A percentile compares a stretch with the other conserved stretches of the same genome.
Evolutionary conservation across 73 alveolate genomes (phyloP).

Genomic region (Paramecium biaurelia): DNA sequence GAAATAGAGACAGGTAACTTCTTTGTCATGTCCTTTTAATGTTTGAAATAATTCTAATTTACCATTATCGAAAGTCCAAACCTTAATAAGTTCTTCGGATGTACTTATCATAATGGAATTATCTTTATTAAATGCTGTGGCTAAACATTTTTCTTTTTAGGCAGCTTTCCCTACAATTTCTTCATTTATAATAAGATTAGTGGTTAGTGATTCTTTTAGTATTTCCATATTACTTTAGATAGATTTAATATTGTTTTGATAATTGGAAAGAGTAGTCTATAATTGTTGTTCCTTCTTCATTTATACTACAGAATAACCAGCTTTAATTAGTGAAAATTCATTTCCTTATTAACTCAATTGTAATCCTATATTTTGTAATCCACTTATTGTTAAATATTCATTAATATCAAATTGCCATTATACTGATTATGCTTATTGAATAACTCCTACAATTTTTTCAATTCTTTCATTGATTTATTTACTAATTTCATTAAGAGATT

Average conservation of each 20-base stretch:
- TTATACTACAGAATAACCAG: constrained; percentile 1
- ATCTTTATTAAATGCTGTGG: constrained; percentile 8
- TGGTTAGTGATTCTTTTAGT: not conserved
- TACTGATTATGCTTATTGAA: not conserved
- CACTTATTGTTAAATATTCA: not conserved
- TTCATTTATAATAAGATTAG: not conserved
- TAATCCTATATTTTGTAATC: not conserved
- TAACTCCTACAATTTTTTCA: not conserved
- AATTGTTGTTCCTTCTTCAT: not conserved
- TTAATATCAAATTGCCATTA: not conserved
- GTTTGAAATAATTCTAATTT: not conserved
- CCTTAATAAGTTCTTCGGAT: not conserved
- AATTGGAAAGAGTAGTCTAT: not conserved
- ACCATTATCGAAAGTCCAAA: not conserved
- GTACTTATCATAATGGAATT: not conserved
- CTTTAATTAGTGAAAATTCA: not conserved
- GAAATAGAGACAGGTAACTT: not conserved
- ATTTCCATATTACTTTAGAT: not conserved
- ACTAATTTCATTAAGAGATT: constrained; percentile 13
- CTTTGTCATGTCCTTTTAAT: constrained; percentile 1
- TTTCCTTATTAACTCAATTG: not conserved
- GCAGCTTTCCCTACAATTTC: not conserved
- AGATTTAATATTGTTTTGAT: not conserved
- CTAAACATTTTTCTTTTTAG: not conserved
- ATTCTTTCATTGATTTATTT: not conserved